Conservation (phyloP, 1,139 yeast species). For the Saccharomycopsis phalli region DNA sequence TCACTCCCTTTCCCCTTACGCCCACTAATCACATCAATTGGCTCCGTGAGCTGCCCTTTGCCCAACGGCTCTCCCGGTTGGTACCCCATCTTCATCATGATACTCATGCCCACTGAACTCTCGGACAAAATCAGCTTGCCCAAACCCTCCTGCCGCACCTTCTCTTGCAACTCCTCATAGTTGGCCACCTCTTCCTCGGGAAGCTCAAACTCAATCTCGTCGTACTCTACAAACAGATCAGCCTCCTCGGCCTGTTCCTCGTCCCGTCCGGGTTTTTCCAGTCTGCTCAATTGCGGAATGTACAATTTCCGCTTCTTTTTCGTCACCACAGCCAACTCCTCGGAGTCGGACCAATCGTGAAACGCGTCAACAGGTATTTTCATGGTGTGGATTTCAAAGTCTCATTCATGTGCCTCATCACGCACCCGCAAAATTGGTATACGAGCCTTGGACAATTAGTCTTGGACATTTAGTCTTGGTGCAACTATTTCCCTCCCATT, state of each 20-base stretch:
- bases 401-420: too few relatives aligned
- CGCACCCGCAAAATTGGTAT: too few relatives aligned
- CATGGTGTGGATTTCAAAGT: too few relatives aligned
- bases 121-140: neutral
- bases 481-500: too few relatives aligned
- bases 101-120: conserved; percentile 37
- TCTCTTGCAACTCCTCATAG: neutral
- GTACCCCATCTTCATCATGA: conserved; percentile 53
- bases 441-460: too few relatives aligned
- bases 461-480: too few relatives aligned
- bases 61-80: conserved; percentile 39
- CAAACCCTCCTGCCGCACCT: neutral
- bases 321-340: neutral
- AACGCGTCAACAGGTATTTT: neutral
- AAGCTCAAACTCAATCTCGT: conserved; percentile 1
- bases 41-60: conserved; percentile 22
- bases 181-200: too few relatives aligned
- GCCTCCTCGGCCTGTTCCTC: neutral
- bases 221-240: neutral
- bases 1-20: conserved; percentile 6
- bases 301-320: neutral
- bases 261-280: neutral
- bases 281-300: neutral
- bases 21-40: conserved; percentile 24
- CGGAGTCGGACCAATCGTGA: neutral